phyloP scores from a whole-genome alignment of 2,329 filamentous ascomycete species.

The Tolypocladium ophioglossoides region DNA sequence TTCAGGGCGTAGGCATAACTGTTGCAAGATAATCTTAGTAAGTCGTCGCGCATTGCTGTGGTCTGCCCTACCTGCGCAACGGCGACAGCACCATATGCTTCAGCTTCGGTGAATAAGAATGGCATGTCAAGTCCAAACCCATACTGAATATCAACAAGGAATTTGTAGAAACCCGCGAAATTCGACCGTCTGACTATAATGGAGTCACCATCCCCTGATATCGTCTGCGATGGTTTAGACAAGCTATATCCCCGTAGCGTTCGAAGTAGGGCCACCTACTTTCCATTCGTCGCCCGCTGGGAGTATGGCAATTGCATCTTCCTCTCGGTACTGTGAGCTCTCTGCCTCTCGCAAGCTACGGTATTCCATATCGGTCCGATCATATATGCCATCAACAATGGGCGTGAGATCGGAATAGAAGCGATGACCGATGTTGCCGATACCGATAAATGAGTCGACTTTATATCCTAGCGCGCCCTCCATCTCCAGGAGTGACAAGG shows the following conservation, averaged over 20 bases:
- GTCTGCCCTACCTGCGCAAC: background rate
- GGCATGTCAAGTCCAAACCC: background rate
- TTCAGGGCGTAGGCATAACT: no score
- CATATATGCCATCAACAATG: background rate
- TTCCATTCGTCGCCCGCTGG: no score
- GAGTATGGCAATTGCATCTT: background rate
- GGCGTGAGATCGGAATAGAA: constrained; percentile 1
- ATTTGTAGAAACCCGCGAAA: background rate
- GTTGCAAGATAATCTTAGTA: no score
- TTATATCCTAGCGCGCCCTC: background rate
- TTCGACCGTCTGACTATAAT: background rate
- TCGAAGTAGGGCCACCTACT: no score
- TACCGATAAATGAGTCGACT: background rate
- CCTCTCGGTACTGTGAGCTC: background rate
- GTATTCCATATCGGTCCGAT: constrained; percentile 1
- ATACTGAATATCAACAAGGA: constrained; percentile 1
- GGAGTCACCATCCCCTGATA: background rate
- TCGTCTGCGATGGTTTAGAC: background rate
- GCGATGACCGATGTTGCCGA: background rate
- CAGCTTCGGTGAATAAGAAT: constrained; percentile 1
- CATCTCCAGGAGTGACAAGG: background rate
- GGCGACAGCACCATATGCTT: background rate
- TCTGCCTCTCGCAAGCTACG: background rate
- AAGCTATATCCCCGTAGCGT: no score
- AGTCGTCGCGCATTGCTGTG: background rate